These are phyloP conservation scores for Cytospora mali DNA, from an alignment of 2,329 filamentous ascomycete species.

Conservation along the genomic window DNA sequence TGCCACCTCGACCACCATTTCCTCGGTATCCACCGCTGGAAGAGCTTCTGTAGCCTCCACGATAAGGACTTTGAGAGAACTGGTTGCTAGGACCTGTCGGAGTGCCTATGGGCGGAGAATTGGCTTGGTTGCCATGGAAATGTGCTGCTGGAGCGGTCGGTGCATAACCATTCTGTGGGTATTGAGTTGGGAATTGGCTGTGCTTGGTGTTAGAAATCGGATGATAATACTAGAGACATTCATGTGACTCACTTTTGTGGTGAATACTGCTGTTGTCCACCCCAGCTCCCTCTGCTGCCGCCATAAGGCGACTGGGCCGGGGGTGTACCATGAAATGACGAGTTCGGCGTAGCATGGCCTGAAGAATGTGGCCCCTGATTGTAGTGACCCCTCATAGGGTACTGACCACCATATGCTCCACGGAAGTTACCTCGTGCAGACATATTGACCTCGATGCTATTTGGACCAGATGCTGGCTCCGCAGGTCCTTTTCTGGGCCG, in stretches of 20 bases:
- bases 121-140: slow-evolving; percentile 52
- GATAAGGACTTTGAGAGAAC: slow-evolving; percentile 50
- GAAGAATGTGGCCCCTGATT: slow-evolving; percentile 40
- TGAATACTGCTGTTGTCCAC: slow-evolving; percentile 41
- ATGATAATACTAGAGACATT: not conserved
- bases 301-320: slow-evolving; percentile 47
- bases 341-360: slow-evolving; percentile 44
- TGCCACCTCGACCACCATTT: slow-evolving; percentile 52
- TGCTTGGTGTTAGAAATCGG: slow-evolving; percentile 37
- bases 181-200: slow-evolving; percentile 65
- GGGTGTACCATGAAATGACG: slow-evolving; percentile 50
- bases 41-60: slow-evolving; percentile 51
- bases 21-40: slow-evolving; percentile 58
- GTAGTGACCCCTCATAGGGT: slow-evolving; percentile 43
- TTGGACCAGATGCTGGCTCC: slow-evolving; percentile 48
- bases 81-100: slow-evolving; percentile 61
- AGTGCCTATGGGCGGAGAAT: slow-evolving; percentile 57
- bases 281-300: slow-evolving; percentile 44
- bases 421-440: slow-evolving; percentile 47
- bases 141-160: slow-evolving; percentile 51
- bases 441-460: slow-evolving; percentile 56
- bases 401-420: slow-evolving; percentile 44
- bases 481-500: slow-evolving; percentile 32
- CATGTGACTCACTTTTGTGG: slow-evolving; percentile 45
- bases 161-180: slow-evolving; percentile 58